Evolutionary conservation across 129 eudicot genomes (phyloP), one percentile per base, ranked within the genome.

Genomic region (Sambucus nigra): DNA sequence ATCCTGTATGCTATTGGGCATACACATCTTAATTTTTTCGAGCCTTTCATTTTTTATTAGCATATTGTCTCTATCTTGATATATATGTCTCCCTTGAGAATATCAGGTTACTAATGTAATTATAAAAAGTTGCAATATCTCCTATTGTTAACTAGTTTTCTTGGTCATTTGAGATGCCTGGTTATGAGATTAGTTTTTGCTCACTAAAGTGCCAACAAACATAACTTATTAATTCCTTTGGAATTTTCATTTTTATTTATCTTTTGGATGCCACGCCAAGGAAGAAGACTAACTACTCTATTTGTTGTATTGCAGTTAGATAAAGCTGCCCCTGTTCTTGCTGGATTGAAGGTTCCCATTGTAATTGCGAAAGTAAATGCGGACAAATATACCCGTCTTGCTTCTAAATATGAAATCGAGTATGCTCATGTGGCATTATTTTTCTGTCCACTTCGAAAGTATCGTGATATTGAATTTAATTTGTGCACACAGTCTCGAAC

Each of bases 311-410:
- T 73, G 63, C 86, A 92, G 99, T 80, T 92, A 57, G 94, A 86
- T 62, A 84, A 81, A 70, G 99, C 99, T 40, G 99, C 99, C 48
- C 76, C 88, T 53, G 42, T 80, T 69, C 91, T 92, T 72, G 81
- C 87, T 22, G 80, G 75, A 65, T 71, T 77, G 77, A 82, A 87
- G 83, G 67, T 72, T 41, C 91, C 96, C 22, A 60, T 92, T 68
- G 84, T 75, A 42, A 73, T 92, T 61, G 99, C 99, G 46, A 92
- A 92, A 76, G 60, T 82, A 59, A 61, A 92, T 73, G 99, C 89
- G 16, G 96, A 92, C 84, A 86, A 92, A 72, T 82, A 86, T 67
- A 72, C 70, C 3, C 72, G 81, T 42, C 53, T 92, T 70, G 91
- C 76, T 52, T 24, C 70, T 26, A 92, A 86, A 84, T 80, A 82